These are phyloP conservation scores for Capsicum rhomboideum DNA, from an alignment of 257 asterid genomes.

Conservation along the genomic window DNA sequence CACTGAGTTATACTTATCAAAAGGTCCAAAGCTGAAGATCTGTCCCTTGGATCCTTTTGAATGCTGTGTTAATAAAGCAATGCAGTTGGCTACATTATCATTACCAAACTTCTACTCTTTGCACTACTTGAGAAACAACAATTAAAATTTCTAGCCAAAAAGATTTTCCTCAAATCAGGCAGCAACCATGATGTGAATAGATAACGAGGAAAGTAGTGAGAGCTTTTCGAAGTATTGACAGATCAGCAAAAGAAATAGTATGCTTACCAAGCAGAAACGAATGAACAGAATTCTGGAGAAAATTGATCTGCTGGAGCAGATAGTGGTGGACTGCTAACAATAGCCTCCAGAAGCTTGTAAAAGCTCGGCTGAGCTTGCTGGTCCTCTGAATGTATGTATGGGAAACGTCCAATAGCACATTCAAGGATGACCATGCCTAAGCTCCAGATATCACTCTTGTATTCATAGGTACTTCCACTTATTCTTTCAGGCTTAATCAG, in stretches of 20 bases:
- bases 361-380: conserved; percentile 85
- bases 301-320: conserved; percentile 80
- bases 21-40: conserved; percentile 82
- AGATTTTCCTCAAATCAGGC: neutral
- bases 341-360: conserved; percentile 90
- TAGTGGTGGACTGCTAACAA: conserved; percentile 91
- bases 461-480: conserved; percentile 83
- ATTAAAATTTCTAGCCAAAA: neutral
- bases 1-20: conserved; percentile 45
- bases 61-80: conserved; percentile 49
- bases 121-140: neutral
- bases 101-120: neutral
- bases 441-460: conserved; percentile 57
- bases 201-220: neutral
- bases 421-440: conserved; percentile 88
- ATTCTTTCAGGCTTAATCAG: conserved; percentile 84
- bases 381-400: conserved; percentile 87
- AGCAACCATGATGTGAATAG: neutral
- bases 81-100: neutral
- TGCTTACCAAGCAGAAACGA: conserved; percentile 74
- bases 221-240: neutral
- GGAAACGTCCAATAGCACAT: conserved; percentile 98
- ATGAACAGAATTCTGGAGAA: conserved; percentile 53
- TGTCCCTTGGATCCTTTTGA: conserved; percentile 78
- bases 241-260: neutral